Evolutionary conservation across 2,329 filamentous ascomycete genomes (phyloP).

Genomic region (Pyrenophora teres): DNA sequence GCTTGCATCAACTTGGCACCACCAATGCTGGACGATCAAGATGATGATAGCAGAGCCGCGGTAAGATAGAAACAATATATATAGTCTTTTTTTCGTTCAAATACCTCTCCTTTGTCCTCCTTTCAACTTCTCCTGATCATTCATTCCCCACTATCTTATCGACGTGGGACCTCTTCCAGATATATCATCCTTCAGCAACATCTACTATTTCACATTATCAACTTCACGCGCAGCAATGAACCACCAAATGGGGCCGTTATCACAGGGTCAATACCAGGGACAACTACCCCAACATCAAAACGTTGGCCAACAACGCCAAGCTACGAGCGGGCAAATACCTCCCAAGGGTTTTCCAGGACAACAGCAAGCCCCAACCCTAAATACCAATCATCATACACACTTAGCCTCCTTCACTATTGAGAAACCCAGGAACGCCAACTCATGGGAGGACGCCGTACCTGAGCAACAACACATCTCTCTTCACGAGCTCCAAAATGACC

Average conservation of each 20-base stretch:
- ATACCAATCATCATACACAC: conserved; percentile 25
- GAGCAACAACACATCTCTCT: conserved; percentile 27
- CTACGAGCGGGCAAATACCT: conserved; percentile 14
- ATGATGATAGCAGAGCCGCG: conserved; percentile 1
- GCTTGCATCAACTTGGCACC: conserved; percentile 18
- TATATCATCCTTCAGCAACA: background rate
- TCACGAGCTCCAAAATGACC: conserved; percentile 27
- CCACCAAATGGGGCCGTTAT: conserved; percentile 15
- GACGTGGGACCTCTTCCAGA: background rate
- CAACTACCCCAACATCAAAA: conserved; percentile 22
- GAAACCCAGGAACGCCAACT: conserved; percentile 23
- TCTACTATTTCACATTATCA: background rate
- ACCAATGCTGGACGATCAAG: conserved; percentile 13
- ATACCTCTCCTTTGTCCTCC: conserved; percentile 18
- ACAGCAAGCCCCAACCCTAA: conserved; percentile 10
- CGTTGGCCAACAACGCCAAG: conserved; percentile 25
- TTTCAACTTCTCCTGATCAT: conserved; percentile 10
- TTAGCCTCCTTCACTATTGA: conserved; percentile 34
- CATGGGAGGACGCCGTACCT: conserved; percentile 36
- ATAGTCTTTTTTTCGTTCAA: conserved; percentile 19
- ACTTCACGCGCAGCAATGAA: conserved; percentile 10
- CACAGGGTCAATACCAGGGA: conserved; percentile 14
- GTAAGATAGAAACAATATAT: conserved; percentile 8
- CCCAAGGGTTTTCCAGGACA: conserved; percentile 15
- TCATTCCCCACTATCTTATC: conserved; percentile 2